Conservation (phyloP, 108 stramenopile genomes). For the Skeletonema grethae region DNA sequence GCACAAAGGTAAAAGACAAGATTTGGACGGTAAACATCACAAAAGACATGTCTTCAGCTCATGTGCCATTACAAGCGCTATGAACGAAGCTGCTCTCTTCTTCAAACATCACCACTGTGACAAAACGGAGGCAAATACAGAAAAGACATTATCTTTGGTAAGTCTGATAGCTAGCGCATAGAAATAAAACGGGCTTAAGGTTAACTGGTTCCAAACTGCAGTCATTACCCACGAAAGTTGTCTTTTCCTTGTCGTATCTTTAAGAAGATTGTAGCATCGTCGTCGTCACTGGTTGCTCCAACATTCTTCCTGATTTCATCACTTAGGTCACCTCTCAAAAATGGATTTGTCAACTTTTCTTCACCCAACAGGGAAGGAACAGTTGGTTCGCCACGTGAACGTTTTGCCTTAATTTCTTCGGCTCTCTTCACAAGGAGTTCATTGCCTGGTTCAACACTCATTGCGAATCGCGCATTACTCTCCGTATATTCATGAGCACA, state of each 20-base stretch:
- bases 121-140: conserved; percentile 53
- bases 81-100: conserved; percentile 78
- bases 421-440: conserved; percentile 53
- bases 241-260: conserved; percentile 76
- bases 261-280: conserved; percentile 58
- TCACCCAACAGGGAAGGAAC: conserved; percentile 71
- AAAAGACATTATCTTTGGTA: conserved; percentile 24
- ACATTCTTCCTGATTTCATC: conserved; percentile 68
- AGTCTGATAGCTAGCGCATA: not conserved
- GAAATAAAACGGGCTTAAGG: not conserved
- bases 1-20: not conserved
- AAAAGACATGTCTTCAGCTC: conserved; percentile 70
- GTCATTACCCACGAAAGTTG: conserved; percentile 48
- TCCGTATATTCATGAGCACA: conserved; percentile 89
- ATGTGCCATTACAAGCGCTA: conserved; percentile 66
- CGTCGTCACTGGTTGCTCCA: conserved; percentile 52
- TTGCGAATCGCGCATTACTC: conserved; percentile 77
- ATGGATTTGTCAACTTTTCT: conserved; percentile 83
- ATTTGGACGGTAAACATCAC: conserved; percentile 43
- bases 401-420: conserved; percentile 52
- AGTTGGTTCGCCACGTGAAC: conserved; percentile 68
- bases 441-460: conserved; percentile 81
- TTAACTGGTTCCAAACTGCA: not conserved
- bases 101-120: conserved; percentile 84
- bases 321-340: conserved; percentile 76